Percentiles rank a stretch among this genome's conserved stretches.
phyloP scores from a whole-genome alignment of 371 early-diverging fungal species.

The Fennellomyces sp. region DNA sequence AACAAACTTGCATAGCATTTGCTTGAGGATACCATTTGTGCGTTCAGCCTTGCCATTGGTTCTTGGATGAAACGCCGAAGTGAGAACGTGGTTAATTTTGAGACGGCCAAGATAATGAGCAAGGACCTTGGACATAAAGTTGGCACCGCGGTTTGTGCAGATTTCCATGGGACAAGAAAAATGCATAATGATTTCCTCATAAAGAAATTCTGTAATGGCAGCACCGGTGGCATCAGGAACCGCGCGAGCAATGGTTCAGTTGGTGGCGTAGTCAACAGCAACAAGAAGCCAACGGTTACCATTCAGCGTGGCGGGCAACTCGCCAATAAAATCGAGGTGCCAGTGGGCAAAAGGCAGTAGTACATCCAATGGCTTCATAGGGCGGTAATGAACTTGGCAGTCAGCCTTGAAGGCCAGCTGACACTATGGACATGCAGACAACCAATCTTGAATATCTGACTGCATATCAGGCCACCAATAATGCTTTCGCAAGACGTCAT shows the following conservation, averaged over 20 bases:
- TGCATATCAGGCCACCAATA: too few relatives aligned
- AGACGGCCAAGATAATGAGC: too few relatives aligned
- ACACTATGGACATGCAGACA: too few relatives aligned
- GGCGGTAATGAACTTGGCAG: constrained; percentile 5
- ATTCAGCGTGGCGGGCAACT: constrained; percentile 19
- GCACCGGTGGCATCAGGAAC: constrained; percentile 30
- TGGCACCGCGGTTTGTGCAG: constrained; percentile 36
- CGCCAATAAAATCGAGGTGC: constrained; percentile 30
- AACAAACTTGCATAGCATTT: constrained; percentile 13
- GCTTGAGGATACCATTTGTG: too few relatives aligned
- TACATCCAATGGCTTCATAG: constrained; percentile 5
- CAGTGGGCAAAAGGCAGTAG: constrained; percentile 15
- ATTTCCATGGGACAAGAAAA: constrained; percentile 34
- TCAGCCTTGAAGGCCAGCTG: constrained; percentile 14
- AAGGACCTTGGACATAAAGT: constrained; percentile 26
- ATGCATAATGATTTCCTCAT: constrained; percentile 25
- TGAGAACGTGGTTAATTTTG: too few relatives aligned
- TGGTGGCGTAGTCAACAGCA: too few relatives aligned
- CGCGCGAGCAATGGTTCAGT: too few relatives aligned
- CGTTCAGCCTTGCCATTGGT: too few relatives aligned
- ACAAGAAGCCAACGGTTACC: too few relatives aligned
- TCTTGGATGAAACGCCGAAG: too few relatives aligned
- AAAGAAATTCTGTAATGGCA: constrained; percentile 33
- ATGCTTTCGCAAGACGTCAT: too few relatives aligned
- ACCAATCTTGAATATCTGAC: too few relatives aligned